Base-by-base conservation (phyloP, 75 land plant genomes). In the Gnetum montanum region DNA sequence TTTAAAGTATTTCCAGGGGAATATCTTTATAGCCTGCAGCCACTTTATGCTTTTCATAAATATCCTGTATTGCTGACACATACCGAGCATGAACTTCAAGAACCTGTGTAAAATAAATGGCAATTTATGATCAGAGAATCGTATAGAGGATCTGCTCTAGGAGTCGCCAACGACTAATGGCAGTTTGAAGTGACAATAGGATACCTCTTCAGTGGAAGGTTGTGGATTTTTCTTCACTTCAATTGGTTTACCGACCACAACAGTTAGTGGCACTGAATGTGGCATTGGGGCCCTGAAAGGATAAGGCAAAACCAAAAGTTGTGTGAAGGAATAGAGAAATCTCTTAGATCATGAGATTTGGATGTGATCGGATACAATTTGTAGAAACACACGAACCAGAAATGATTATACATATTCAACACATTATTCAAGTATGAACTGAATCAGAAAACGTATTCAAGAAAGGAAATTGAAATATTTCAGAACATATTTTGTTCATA, bases 211-310 rank as follows among this genome's bases (percentile, higher is more conserved):
- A 25, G 15, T 30, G 6, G 98, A 68, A 8, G 95, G 98, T 31
- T 82, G 66, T 2, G 79, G 64, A 66, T 71, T 82, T 57, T 75
- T 81, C 49, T 63, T 67, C 8, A 89, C 47, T 34, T 79, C 74
- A 62, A 93, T 93, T 8, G 98, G 98, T 61, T 51, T 81, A 29
- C 98, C 98, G 16, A 93, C 90, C 19, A 81, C 90, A 53, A 84
- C 79, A 57, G 82, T 71, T 69, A 93, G 64, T 34, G 88, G 94
- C 11, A 51, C 66, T 25, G 56, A 76, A 29, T 45, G 75, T 2
- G 98, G 95, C 36, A 93, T 53, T n/a, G 95, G 98, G 4, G 90
- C 62, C 45, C 98, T 92, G 75, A 58, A 65, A n/a, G n/a, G 24
- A 18, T 0, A 20, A 60, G 26, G 37, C 35, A 30, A 57, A 59